phyloP scores from a whole-genome alignment of 1,284 basidiomycete genomes.

The Dichomitus squalens region DNA sequence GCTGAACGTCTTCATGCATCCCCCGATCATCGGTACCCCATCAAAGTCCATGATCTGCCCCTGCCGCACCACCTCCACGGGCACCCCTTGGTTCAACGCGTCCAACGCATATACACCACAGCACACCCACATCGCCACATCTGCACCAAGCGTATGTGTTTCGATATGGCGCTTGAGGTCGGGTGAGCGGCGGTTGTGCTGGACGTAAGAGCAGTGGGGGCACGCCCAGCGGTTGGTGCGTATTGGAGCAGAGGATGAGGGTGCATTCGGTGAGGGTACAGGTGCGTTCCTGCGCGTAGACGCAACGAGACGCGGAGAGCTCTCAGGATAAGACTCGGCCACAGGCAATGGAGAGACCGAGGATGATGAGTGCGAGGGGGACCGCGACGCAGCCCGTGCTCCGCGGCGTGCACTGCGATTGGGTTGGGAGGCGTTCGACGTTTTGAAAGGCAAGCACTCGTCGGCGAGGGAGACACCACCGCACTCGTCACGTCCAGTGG shows the following conservation, averaged over 20 bases:
- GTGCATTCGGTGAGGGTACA: too few relatives aligned
- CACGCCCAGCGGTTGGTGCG: too few relatives aligned
- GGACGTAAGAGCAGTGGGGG: conserved; percentile 22
- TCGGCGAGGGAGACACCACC: too few relatives aligned
- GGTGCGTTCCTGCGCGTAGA: neutral
- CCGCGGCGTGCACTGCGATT: neutral
- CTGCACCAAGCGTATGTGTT: conserved; percentile 44
- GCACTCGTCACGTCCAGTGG: too few relatives aligned
- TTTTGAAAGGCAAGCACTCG: too few relatives aligned
- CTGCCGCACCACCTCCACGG: conserved; percentile 23
- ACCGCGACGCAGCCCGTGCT: neutral
- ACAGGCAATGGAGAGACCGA: neutral
- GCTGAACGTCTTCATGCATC: conserved; percentile 54
- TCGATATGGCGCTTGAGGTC: conserved; percentile 56
- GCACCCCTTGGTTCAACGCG: conserved; percentile 30
- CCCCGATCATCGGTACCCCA: conserved; percentile 45
- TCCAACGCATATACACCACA: conserved; percentile 45
- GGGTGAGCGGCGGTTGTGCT: conserved; percentile 46
- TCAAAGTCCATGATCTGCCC: conserved; percentile 36
- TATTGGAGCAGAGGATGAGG: too few relatives aligned
- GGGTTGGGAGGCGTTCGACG: neutral
- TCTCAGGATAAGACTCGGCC: neutral
- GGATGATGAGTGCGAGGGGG: neutral
- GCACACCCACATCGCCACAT: conserved; percentile 36
- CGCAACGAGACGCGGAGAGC: neutral